A percentile compares a stretch with the other conserved stretches of the same genome.
Conservation (phyloP, 2,329 filamentous ascomycete species). For the Ophiostoma ulmi region DNA sequence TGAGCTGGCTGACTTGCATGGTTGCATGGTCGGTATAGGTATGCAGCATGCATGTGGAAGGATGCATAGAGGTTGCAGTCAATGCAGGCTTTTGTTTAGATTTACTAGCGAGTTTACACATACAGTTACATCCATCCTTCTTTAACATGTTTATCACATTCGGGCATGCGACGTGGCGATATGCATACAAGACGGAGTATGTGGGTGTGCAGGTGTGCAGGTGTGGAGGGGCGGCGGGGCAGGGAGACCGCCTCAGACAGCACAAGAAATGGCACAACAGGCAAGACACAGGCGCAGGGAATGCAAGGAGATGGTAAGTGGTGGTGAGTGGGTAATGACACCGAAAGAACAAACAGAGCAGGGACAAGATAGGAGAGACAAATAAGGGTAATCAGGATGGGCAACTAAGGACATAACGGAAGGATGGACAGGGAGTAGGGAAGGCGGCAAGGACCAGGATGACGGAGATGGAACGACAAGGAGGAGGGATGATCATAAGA, state of each 20-base stretch:
- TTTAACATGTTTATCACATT: background rate
- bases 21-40: background rate
- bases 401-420: too few relatives aligned
- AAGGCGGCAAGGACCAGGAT: background rate
- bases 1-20: constrained; percentile 7
- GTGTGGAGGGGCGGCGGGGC: constrained; percentile 2
- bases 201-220: background rate
- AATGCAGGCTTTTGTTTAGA: too few relatives aligned
- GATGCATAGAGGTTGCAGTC: background rate
- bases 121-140: background rate
- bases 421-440: too few relatives aligned
- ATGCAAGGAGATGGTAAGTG: background rate
- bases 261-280: background rate
- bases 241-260: background rate
- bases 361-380: too few relatives aligned
- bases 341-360: too few relatives aligned
- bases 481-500: background rate
- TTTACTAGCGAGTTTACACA: background rate
- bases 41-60: background rate
- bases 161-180: constrained; percentile 6
- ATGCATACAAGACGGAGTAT: background rate
- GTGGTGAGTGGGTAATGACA: background rate
- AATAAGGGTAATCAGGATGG: too few relatives aligned
- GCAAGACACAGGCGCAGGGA: background rate
- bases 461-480: background rate